Evolutionary conservation across 1,139 yeast genomes (phyloP).

Genomic region (Hyphopichia burtonii): DNA sequence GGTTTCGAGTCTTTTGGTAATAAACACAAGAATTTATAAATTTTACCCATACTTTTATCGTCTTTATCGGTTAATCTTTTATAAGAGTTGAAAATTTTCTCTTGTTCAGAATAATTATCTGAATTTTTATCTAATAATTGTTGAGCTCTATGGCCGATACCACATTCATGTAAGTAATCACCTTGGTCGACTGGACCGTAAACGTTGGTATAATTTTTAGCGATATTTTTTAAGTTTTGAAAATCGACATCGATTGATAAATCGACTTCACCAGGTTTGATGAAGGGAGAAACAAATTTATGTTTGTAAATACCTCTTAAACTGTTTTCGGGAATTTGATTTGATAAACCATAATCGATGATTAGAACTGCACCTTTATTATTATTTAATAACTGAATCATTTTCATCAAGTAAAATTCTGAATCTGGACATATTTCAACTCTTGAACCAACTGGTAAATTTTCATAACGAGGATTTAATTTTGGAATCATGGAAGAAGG

Average conservation of each 20-base stretch:
- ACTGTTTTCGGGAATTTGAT: slow-evolving; percentile 55
- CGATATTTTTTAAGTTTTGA: slow-evolving; percentile 42
- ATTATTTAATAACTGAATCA: slow-evolving; percentile 42
- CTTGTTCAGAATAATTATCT: slow-evolving; percentile 33
- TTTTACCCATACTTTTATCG: slow-evolving; percentile 69
- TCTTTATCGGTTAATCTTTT: slow-evolving; percentile 62
- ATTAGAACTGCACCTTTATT: slow-evolving; percentile 63
- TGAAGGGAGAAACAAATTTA: slow-evolving; percentile 74
- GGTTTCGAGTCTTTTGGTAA: slow-evolving; percentile 45
- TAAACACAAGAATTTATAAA: slow-evolving; percentile 71
- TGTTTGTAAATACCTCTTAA: slow-evolving; percentile 75
- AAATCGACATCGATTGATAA: slow-evolving; percentile 85
- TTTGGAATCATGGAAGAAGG: slow-evolving; percentile 63
- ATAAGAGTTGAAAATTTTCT: slow-evolving; percentile 56
- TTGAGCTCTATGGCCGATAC: slow-evolving; percentile 70
- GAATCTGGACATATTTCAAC: slow-evolving; percentile 80
- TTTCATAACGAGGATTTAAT: slow-evolving; percentile 50
- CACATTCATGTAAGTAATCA: slow-evolving; percentile 75
- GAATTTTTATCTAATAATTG: slow-evolving; percentile 41
- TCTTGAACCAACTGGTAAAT: slow-evolving; percentile 54
- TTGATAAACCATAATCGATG: slow-evolving; percentile 74
- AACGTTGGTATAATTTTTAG: slow-evolving; percentile 19
- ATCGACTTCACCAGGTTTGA: slow-evolving; percentile 76
- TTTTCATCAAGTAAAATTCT: slow-evolving; percentile 48
- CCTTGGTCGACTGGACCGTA: slow-evolving; percentile 76